These are phyloP conservation scores for Bathelium albidoporum DNA, from an alignment of 495 filamentous ascomycete species.

Conservation along the genomic window DNA sequence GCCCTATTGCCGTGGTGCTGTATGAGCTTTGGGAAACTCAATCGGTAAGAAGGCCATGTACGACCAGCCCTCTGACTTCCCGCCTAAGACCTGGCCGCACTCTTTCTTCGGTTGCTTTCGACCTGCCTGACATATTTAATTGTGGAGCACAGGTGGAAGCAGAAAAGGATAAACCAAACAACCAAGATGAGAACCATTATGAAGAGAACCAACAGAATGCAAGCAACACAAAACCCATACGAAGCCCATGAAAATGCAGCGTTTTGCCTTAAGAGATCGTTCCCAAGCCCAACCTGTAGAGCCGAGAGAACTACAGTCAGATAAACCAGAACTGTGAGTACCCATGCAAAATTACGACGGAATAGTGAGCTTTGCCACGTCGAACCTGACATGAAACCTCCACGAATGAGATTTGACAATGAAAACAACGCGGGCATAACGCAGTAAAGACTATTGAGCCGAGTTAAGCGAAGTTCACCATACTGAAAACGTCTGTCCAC, in stretches of 20 bases:
- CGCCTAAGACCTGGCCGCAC: not conserved
- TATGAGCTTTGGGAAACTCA: too few species aligned
- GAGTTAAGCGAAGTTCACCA: constrained; percentile 23
- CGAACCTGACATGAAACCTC: constrained; percentile 7
- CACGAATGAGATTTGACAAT: not conserved
- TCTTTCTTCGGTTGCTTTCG: not conserved
- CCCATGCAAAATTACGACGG: constrained; percentile 37
- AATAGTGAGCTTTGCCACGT: constrained; percentile 27
- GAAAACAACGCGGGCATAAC: constrained; percentile 5
- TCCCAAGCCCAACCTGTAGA: constrained; percentile 49
- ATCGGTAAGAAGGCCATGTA: not conserved
- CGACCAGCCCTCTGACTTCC: not conserved
- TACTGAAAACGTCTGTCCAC: constrained; percentile 26
- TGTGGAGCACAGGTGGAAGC: not conserved
- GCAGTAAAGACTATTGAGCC: constrained; percentile 26
- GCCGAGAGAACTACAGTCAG: constrained; percentile 46
- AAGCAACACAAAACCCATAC: constrained; percentile 44
- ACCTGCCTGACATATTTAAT: not conserved
- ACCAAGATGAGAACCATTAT: not conserved
- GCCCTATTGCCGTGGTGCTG: too few species aligned
- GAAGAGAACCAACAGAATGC: constrained; percentile 15
- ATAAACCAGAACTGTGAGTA: constrained; percentile 39
- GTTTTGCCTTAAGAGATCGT: constrained; percentile 29
- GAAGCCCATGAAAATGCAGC: constrained; percentile 37
- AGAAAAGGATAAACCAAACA: not conserved